A percentile compares a stretch with the other conserved stretches of the same genome.
Evolutionary conservation across 106 monocot species (phyloP).

Genomic region (Allium cepa): DNA sequence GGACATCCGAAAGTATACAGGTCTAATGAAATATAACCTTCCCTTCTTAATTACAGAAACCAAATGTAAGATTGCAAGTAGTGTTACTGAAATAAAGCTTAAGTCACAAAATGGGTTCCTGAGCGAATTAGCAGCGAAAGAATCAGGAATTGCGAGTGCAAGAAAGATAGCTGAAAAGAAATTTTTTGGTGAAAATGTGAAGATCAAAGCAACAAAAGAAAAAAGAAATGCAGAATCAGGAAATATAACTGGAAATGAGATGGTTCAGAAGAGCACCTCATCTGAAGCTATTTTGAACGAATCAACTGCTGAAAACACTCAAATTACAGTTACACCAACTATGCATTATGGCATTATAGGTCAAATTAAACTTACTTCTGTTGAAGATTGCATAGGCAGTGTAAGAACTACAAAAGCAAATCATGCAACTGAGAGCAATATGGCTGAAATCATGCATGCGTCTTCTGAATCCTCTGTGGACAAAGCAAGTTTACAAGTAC

Average conservation of each 20-base stretch:
- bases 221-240: no score
- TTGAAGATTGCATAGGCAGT: slow-evolving; percentile 1
- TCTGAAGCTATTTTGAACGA: background rate
- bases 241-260: no score
- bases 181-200: background rate
- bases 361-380: background rate
- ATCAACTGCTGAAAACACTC: no score
- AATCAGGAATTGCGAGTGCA: background rate
- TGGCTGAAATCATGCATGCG: background rate
- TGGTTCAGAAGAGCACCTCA: no score
- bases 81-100: background rate
- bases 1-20: no score
- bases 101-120: background rate
- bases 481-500: slow-evolving; percentile 12
- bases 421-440: background rate
- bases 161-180: background rate
- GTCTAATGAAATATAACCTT: background rate
- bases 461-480: slow-evolving; percentile 4
- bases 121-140: background rate
- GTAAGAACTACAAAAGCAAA: slow-evolving; percentile 5
- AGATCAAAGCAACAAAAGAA: background rate
- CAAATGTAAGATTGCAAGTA: background rate
- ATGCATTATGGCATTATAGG: background rate
- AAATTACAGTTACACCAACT: background rate
- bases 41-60: background rate